Evolutionary conservation across 2,329 filamentous ascomycete species (phyloP), one percentile per base, ranked within the genome.

Genomic region (Didymella pomorum): DNA sequence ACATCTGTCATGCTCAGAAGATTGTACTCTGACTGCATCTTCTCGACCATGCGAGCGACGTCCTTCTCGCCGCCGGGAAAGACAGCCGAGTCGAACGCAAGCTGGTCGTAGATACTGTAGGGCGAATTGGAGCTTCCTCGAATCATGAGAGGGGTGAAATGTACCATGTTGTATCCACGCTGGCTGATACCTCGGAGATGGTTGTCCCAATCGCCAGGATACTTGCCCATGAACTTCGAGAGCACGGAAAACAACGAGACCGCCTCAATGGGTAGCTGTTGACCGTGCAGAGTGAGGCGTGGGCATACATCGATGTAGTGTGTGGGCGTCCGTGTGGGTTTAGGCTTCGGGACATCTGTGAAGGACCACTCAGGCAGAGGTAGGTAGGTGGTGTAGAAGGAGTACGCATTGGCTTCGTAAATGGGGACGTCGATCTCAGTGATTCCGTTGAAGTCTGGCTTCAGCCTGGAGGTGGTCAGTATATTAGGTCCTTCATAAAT

Each of bases 81-180:
- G 71, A 89, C 86, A 9, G 81, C 80, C 5, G 89, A 85, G 74
- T 99, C 96, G 82, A 96, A 99, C 43, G 84, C 83, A 21, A 96
- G 83, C 80, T 99, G 96, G 71, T 99, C 91, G 75, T 90, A 97
- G 69, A 99, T 86, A 76, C 95, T 99, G 82, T 98, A 99, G 0
- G 95, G 95, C 1, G 95, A 99, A 74, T 99, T 97, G 51, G 95
- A 99, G 43, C 83, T 84, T 56, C 95, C 95, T 59, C 95, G 88
- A 58, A 90, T 84, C 83, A 96, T 95, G 65, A 99, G 82, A 10
- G 95, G 95, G 2, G 95, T 97, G 77, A 99, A 99, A 78, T 99
- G 95, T 60, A 99, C 88, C 93, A 98, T 97, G 80, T 99, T 99
- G 83, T 99, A 99, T 44, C 93, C 93, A 61, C 95, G 86, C 70